A percentile compares a stretch with the other conserved stretches of the same genome.
These are phyloP conservation scores for Halophytophthora batemanensis DNA, from an alignment of 352 stramenopile species.

Conservation along the genomic window DNA sequence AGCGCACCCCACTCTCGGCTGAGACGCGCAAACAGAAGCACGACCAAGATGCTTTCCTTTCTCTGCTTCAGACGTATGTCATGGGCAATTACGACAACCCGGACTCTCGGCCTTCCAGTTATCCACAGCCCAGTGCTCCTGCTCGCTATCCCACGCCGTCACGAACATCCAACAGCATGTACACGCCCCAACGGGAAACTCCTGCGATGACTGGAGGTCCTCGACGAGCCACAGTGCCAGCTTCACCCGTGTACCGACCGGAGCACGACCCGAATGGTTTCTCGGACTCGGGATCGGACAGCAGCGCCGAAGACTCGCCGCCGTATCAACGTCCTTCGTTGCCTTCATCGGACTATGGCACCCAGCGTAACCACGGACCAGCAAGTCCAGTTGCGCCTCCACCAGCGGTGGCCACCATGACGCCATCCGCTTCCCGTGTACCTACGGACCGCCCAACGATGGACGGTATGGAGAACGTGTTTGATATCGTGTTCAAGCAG, in stretches of 20 bases:
- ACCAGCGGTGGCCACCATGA: constrained; percentile 16
- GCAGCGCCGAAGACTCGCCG: constrained; percentile 34
- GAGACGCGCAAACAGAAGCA: constrained; percentile 54
- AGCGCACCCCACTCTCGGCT: constrained; percentile 40
- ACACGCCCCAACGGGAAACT: constrained; percentile 15
- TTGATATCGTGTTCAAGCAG: constrained; percentile 87
- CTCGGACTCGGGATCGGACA: constrained; percentile 57
- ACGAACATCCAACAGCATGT: constrained; percentile 12
- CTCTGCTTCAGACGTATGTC: constrained; percentile 66
- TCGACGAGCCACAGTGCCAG: constrained; percentile 11
- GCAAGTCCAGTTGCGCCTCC: constrained; percentile 12
- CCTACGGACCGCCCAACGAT: constrained; percentile 26
- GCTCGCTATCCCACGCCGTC: constrained; percentile 8
- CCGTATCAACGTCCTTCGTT: constrained; percentile 20
- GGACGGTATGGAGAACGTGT: constrained; percentile 72
- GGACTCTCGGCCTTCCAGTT: constrained; percentile 6
- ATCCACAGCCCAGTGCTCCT: background rate
- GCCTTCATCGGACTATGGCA: constrained; percentile 17
- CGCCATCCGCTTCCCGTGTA: constrained; percentile 24
- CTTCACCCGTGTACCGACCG: constrained; percentile 20
- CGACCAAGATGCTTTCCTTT: constrained; percentile 59
- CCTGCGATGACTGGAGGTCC: constrained; percentile 1
- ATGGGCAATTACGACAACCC: constrained; percentile 54
- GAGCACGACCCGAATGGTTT: constrained; percentile 34
- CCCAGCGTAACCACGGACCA: constrained; percentile 13